phyloP scores from a whole-genome alignment of 2,329 filamentous ascomycete genomes.

The Pseudomassariella vexata region DNA sequence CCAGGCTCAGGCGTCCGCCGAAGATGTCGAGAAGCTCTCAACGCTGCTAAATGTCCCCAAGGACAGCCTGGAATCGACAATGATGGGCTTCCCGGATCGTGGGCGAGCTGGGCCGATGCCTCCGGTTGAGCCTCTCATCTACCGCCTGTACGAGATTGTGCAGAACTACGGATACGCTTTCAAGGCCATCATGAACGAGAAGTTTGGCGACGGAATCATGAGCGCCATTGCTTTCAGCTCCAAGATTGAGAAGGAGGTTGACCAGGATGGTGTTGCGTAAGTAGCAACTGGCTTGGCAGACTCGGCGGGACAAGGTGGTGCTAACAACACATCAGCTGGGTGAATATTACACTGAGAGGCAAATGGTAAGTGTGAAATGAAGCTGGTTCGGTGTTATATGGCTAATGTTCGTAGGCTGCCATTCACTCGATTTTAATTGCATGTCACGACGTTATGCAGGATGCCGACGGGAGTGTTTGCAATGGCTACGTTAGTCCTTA shows the following conservation, averaged over 20 bases:
- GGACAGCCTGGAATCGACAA: constrained; percentile 50
- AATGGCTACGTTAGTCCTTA: too few species aligned
- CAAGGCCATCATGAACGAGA: constrained; percentile 93
- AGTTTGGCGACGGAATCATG: constrained; percentile 94
- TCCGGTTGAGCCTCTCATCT: constrained; percentile 79
- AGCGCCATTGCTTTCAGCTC: constrained; percentile 89
- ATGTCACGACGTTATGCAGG: too few species aligned
- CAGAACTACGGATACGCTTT: constrained; percentile 97
- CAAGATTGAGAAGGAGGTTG: constrained; percentile 89
- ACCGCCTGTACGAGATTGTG: constrained; percentile 87
- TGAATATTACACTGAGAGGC: constrained; percentile 25
- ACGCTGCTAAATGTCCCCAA: constrained; percentile 56
- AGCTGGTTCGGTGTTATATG: background rate
- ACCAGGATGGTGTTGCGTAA: constrained; percentile 64
- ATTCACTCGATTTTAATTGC: constrained; percentile 21
- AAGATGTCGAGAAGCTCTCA: constrained; percentile 63
- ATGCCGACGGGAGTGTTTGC: too few species aligned
- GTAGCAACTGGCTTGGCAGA: constrained; percentile 11
- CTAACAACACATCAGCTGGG: constrained; percentile 18
- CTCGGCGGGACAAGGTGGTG: background rate
- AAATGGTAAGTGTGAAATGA: constrained; percentile 23
- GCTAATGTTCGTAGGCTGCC: constrained; percentile 16
- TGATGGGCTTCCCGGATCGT: constrained; percentile 73
- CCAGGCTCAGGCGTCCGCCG: constrained; percentile 65
- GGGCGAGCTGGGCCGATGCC: constrained; percentile 78